A percentile compares a stretch with the other conserved stretches of the same genome.
These are phyloP conservation scores for Tylopilus intermedius DNA, from an alignment of 768 basidiomycete genomes.

Conservation along the genomic window DNA sequence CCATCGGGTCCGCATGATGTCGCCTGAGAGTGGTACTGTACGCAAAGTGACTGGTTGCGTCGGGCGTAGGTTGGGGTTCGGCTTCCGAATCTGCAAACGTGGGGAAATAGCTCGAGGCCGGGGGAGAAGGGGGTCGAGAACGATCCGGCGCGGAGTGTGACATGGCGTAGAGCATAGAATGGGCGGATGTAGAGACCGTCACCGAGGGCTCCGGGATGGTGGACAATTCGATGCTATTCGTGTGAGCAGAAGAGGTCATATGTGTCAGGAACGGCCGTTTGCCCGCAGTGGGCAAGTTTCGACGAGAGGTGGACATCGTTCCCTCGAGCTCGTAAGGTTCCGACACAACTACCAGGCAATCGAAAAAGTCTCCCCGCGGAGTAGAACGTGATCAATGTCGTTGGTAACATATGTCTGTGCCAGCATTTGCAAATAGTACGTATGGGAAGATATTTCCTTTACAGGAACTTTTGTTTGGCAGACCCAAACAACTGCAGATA, in stretches of 20 bases:
- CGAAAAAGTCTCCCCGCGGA: not conserved
- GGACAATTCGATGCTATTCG: conserved; percentile 16
- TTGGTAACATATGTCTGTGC: not conserved
- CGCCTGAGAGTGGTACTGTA: conserved; percentile 77
- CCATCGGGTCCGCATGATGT: conserved; percentile 47
- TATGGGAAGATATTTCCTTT: conserved; percentile 19
- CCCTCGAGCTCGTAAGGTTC: not conserved
- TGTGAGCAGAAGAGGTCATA: conserved; percentile 6
- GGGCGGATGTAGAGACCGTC: conserved; percentile 21
- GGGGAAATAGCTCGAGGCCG: conserved; percentile 78
- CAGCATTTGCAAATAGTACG: not conserved
- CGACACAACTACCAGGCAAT: not conserved
- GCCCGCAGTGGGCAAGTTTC: conserved; percentile 10
- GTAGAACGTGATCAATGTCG: not conserved
- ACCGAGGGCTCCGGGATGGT: conserved; percentile 12
- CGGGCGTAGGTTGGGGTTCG: conserved; percentile 56
- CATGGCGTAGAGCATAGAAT: conserved; percentile 15
- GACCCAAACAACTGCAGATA: too few species aligned
- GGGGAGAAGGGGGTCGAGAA: conserved; percentile 51
- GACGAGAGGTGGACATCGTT: conserved; percentile 28
- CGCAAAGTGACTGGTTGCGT: conserved; percentile 71
- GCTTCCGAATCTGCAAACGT: conserved; percentile 45
- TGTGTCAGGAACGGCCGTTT: conserved; percentile 18
- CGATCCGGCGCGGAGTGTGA: conserved; percentile 17
- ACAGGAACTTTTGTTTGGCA: not conserved